These are phyloP conservation scores for Arthrobotrys musiformis DNA, from an alignment of 2,329 filamentous ascomycete genomes.

Conservation along the genomic window DNA sequence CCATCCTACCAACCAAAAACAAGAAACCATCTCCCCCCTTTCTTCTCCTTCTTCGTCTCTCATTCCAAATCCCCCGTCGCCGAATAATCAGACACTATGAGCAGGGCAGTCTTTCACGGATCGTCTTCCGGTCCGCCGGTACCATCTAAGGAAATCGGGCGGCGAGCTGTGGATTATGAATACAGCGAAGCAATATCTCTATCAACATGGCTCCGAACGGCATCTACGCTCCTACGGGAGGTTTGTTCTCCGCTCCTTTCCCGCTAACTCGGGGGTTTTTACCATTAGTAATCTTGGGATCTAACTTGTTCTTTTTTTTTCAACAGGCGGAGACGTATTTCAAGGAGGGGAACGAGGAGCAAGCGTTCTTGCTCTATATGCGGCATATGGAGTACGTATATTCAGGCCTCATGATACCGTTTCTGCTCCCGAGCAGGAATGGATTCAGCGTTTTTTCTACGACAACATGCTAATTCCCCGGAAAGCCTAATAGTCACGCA, in stretches of 20 bases:
- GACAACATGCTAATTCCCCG: conserved; percentile 1
- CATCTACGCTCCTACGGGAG: conserved; percentile 81
- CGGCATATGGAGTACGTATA: conserved; percentile 72
- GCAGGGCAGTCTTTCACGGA: conserved; percentile 57
- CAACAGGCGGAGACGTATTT: conserved; percentile 83
- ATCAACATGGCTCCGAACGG: conserved; percentile 82
- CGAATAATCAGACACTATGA: conserved; percentile 30
- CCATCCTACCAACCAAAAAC: neutral
- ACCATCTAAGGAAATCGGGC: conserved; percentile 80
- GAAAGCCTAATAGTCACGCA: conserved; percentile 78
- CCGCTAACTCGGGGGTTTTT: neutral
- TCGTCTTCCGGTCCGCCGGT: conserved; percentile 68
- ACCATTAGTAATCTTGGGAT: neutral
- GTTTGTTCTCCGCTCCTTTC: conserved; percentile 66
- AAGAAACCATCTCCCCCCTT: too few relatives aligned
- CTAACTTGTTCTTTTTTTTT: neutral
- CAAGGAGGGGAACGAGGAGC: conserved; percentile 83
- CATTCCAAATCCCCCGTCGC: neutral
- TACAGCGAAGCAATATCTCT: conserved; percentile 82
- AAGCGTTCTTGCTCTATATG: conserved; percentile 91
- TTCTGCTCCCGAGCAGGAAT: neutral
- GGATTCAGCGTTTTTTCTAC: neutral
- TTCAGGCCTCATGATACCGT: neutral
- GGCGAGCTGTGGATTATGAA: conserved; percentile 79
- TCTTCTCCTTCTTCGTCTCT: neutral